Evolutionary conservation across 2,329 filamentous ascomycete species (phyloP).

Genomic region (Byssochlamys sp.): DNA sequence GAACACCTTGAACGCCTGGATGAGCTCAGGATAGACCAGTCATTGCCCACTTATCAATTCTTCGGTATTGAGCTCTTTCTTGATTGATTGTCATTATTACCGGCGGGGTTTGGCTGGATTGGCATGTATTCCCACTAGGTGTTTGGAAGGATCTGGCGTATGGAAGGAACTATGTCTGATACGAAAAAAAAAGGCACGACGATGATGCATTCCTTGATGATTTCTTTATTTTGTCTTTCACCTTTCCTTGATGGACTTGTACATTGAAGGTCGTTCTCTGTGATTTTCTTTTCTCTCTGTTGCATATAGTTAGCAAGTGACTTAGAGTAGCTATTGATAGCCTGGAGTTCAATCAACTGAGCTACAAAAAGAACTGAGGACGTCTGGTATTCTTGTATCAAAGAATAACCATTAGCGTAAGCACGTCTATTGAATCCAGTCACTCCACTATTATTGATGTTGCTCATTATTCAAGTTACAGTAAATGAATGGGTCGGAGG

Average conservation of each 20-base stretch:
- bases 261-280: neutral
- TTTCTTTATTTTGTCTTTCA: neutral
- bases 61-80: neutral
- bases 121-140: neutral
- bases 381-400: neutral
- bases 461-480: neutral
- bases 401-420: neutral
- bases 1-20: neutral
- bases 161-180: neutral
- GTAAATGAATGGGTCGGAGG: conserved; percentile 3
- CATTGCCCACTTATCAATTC: neutral
- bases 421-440: too few species aligned
- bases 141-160: neutral
- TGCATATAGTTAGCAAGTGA: neutral
- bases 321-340: neutral
- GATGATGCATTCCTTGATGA: neutral
- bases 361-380: neutral
- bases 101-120: neutral
- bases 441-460: neutral
- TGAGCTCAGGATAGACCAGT: neutral
- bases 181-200: neutral
- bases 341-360: neutral
- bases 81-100: neutral
- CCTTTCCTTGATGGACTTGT: neutral
- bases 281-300: neutral